Base-by-base conservation (phyloP, 768 basidiomycete species). In the Lactarius tabidus region DNA sequence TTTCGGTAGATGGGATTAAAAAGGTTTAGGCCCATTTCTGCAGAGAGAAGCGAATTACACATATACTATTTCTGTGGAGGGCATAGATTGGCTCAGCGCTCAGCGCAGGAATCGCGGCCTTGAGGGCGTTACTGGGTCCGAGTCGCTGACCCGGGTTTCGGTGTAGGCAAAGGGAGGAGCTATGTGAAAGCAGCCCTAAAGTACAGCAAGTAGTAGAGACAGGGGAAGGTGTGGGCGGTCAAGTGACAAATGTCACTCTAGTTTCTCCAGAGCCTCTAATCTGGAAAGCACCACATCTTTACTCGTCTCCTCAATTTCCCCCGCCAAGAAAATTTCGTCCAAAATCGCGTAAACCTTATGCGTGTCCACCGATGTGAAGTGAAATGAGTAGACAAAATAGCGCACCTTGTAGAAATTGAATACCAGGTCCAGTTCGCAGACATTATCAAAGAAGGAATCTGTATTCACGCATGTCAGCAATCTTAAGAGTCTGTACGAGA, bases 401-500 rank as follows among this genome's bases (percentile, higher is more conserved):
- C 75, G 23, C 48, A 90, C 93, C 81, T 98, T 98, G 78, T 98
- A 97, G 75, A 98, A 99, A 76, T 98, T 98, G 81, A 98, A 99
- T 2, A 99, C 97, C 0, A 99, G 84, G 73, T 98, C 97, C 35
- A 98, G 81, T 75, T 98, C 95, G 78, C 97, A 98, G 1, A 99
- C 97, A 70, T 99, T 98, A 74, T 98, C 95, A 72, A 99, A 99
- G 81, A 98, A 99, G 0, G 95, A 87, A 74, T 98, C 96, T 97
- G 64, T 62, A 33, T 28, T 59, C 15, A 63, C 14, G 26, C 23
- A 51, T 59, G 35, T 70, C 10, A 29, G 63, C 54, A 33, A 70
- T 64, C 35, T 3, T 41, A 36, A 23, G 51, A 26, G 3, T 60
- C 26, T 43, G 12, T 58, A 57, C n/a, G 57, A 51, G 20, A 61